Base-by-base conservation (phyloP, 2,329 filamentous ascomycete genomes). In the Nothomitra cinnamomea region DNA sequence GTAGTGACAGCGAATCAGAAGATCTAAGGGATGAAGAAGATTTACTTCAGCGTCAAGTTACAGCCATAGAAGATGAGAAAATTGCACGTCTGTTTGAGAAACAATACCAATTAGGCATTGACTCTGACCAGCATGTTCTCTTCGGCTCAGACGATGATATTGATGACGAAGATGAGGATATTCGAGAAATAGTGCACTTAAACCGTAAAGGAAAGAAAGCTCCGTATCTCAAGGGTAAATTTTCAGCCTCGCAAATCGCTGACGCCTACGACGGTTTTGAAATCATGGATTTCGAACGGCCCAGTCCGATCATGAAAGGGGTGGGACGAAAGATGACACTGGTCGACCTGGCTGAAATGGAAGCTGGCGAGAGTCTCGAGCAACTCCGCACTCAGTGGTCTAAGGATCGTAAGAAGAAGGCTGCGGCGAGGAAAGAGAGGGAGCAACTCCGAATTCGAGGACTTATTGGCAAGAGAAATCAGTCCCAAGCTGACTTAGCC, bases 241-340 rank as follows among this genome's bases (percentile, higher is more conserved):
- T 15, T 35, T 49, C 24, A 19, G 45, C 45, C n/a, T 10, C 73
- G 0, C 67, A 80, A 1, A 76, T 80, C n/a, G 67, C 69, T 8
- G 65, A 81, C 54, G 68, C 67, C 1, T 77, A 79, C 56, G 79
- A 83, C 56, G 84, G 80, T 7, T 82, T 95, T 58, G 87, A 95
- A 62, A 72, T 94, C 45, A 90, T 92, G 82, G 86, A 94, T 61
- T 87, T 85, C 68, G 77, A 85, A 15, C 75, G 81, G 24, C 80
- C 82, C 1, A 87, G 80, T 53, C 65, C 88, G 4, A 76, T 10
- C 28, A 32, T 75, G 57, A 82, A 79, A 61, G 71, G 75, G 58
- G 87, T 85, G 64, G 79, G 78, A 43, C 72, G 74, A 13, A 76
- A 77, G 57, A 72, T 70, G 47, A 70, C 74, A 52, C 65, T 75